Evolutionary conservation across 257 asterid genomes (phyloP), one percentile per base, ranked within the genome.

Genomic region (Capsicum rhomboideum): DNA sequence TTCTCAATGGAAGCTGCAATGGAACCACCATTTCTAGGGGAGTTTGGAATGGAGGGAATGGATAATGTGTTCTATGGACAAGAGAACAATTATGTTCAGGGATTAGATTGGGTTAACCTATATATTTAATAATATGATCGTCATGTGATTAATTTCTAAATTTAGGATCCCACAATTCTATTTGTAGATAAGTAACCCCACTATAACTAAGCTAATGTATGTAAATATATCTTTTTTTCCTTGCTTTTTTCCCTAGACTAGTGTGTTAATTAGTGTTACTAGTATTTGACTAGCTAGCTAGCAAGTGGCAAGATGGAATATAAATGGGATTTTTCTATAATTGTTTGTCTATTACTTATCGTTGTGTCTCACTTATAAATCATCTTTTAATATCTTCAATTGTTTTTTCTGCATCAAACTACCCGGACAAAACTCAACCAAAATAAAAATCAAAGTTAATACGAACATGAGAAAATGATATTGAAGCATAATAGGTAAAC

Each of bases 11-110:
- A 84, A 2, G 74, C 81, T 3, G 55, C 85, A 5, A 87, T 86
- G 54, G 88, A 90, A 29, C 87, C 90, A 14, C 91, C 89, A 4
- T 90, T 88, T 66, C 66, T 90, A 0, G 93, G 92, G 12, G 96
- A 87, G 17, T 90, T 85, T 49, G 93, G 90, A 23, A 85, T 89
- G 86, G 91, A 86, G 2, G 91, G 90, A 61, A 55, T 92, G 14
- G 92, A 89, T 10, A 85, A 88, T 34, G 90, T 88, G 82, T 86
- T 93, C 42, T 87, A 89, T 54, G 67, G 79, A 77, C 89, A 87
- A 2, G 87, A 89, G 2, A 84, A 71, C 18, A 85, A 74, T 69
- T 86, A 89, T 78, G 83, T 80, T 16, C 79, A 85, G 50, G 81
- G 63, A 75, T 50, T 75, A 50, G 81, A 86, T 52, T 91, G 92